phyloP scores from a whole-genome alignment of 148 eudicot genomes.

The Limonium bicolor region DNA sequence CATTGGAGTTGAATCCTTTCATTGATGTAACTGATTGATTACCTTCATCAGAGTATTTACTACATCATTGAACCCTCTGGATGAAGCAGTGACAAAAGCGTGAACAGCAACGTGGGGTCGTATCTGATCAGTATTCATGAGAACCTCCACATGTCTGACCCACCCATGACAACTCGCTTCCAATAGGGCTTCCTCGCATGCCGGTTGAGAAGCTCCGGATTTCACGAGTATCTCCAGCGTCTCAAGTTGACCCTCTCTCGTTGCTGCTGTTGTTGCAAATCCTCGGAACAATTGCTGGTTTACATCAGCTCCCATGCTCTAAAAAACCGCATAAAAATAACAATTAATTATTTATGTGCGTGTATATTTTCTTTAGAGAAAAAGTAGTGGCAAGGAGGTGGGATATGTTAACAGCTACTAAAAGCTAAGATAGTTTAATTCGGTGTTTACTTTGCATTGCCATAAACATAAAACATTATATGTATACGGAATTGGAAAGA shows the following conservation, averaged over 20 bases:
- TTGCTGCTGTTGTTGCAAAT: constrained; percentile 67
- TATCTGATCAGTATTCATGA: constrained; percentile 73
- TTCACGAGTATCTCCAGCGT: constrained; percentile 66
- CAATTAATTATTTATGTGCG: constrained; percentile 1
- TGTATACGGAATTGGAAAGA: no score
- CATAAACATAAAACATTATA: no score
- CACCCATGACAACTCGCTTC: constrained; percentile 78
- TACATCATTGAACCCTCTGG: constrained; percentile 69
- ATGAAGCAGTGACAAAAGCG: constrained; percentile 86
- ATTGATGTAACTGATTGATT: no score
- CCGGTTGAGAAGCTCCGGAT: constrained; percentile 87
- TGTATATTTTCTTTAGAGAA: no score
- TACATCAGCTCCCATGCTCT: constrained; percentile 81
- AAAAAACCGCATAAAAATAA: constrained; percentile 12
- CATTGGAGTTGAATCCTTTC: no score
- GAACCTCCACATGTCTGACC: constrained; percentile 33
- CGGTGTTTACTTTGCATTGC: no score
- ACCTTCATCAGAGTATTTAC: constrained; percentile 69
- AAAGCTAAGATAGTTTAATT: no score
- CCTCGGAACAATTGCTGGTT: constrained; percentile 84
- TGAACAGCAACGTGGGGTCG: constrained; percentile 65
- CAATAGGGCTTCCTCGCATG: constrained; percentile 90
- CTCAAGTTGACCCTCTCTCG: constrained; percentile 67
- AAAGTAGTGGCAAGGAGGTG: no score
- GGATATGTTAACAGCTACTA: no score